Base-by-base conservation (phyloP, 306 rosid genomes). In the Vachellia pachyceras region DNA sequence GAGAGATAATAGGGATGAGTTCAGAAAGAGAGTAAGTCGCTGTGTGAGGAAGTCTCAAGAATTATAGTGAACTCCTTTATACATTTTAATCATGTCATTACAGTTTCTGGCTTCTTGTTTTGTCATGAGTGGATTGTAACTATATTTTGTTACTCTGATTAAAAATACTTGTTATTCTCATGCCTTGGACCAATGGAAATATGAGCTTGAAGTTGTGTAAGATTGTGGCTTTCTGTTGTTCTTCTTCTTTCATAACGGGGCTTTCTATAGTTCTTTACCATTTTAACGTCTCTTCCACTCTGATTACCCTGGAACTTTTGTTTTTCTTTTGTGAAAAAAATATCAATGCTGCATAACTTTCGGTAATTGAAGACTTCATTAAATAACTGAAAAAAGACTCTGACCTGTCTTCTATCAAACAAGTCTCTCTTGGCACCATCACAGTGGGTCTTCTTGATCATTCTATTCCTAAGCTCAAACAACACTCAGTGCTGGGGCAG, bases 1-100 rank as follows among this genome's bases (percentile, higher is more conserved):
- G 90, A 84, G 92, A 84, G 92, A 89, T 4, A 67, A 37, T 25
- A 84, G 77, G 66, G 82, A 83, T 0, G 90, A 76, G 12, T 86
- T 89, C 87, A 80, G 85, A 65, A 89, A 81, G 89, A 89, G 75
- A 80, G 90, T 86, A 13, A 67, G 90, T 40, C 84, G 79, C 41
- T 84, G 87, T 42, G 80, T 89, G 78, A 76, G 89, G 73, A 86
- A 79, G 65, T 88, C 88, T 9, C 89, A 81, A 76, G 89, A 86
- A 67, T 83, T 83, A 85, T 29, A 72, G 39, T 88, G 72, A 69
- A 64, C n/a, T 63, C 39, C 68, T 54, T 36, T 22, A n/a, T 18
- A 54, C 77, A 42, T 25, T 25, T 60, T 77, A 17, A 54, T 17
- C 60, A 46, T 37, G 78, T 33, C n/a, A 10, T 33, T 29, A 22